Base-by-base conservation (phyloP, 352 stramenopile genomes). In the Globisporangium emineosum region DNA sequence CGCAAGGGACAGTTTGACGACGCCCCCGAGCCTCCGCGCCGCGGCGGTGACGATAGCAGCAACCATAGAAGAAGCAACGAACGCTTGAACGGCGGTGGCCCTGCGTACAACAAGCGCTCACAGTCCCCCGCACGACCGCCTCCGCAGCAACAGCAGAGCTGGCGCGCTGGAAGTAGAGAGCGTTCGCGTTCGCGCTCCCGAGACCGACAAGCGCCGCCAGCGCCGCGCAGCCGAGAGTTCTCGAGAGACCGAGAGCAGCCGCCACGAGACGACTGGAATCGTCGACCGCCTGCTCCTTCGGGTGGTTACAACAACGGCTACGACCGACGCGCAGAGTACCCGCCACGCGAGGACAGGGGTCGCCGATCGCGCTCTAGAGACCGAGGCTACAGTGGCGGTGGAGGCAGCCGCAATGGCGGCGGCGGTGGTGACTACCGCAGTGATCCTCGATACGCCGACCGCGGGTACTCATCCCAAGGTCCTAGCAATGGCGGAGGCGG, bases 1-100 rank as follows among this genome's bases (percentile, higher is more conserved):
- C 79, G 72, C 35, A 75, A 72, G 7, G 78, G 74, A 0, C 83
- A 93, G 70, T 93, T 93, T 62, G 81, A 93, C 21, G 79, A 93
- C 64, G 81, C 83, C 19, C 70, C 72, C 0, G 74, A 75, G 62
- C 69, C 64, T 27, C 43, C 42, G 50, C 66, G 49, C 47, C n/a
- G 59, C 43, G 9, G 66, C 62, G 30, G 49, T 47, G 9, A 45
- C 33, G 42, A 33, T 52, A 57, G 30, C 55, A 35, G 33, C 25
- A 42, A 45, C 60, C 15, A 64, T 49, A 60, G 45, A 52, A 32
- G 29, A 43, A 33, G 21, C 52, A 47, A 30, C 37, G 53, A 68
- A 27, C 35, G 42, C 19, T 4, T 19, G 1, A 58, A 50, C 37
- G 37, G 58, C 17, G 35, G 42, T 23, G 19, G 10, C n/a, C 7